Base-by-base conservation (phyloP, 345 rosid species). In the Euphorbia pulcherrima region DNA sequence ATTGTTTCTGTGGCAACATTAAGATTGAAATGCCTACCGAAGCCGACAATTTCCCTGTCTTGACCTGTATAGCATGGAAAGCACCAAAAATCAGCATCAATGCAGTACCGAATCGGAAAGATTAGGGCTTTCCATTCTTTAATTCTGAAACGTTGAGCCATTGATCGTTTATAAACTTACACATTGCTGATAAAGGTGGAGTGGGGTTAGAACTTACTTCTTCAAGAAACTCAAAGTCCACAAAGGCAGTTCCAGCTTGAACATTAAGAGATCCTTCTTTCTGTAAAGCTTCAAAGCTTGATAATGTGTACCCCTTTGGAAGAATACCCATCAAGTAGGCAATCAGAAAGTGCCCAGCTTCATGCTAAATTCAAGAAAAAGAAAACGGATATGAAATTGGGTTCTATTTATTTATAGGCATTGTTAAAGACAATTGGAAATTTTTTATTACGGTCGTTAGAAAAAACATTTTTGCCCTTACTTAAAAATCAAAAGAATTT, bases 291-390 rank as follows among this genome's bases (percentile, higher is more conserved):
- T 88, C 94, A 62, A 87, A 77, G 67, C 97, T 87, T 35, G 98
- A 69, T 37, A 90, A 77, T 0, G 94, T 84, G 65, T 86, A 93
- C 64, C 88, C 89, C 40, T 78, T 86, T 0, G 97, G 98, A 29
- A 90, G 96, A 67, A 90, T 82, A 5, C 96, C 98, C 2, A 87
- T 78, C 80, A 92, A 75, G 77, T 90, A 92, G 18, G 98, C 96
- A 46, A 92, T 81, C 75, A 90, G 79, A 93, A 90, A 88, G 83
- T 92, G 98, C n/a, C 98, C 96, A 52, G 98, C 98, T 84, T 93
- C 98, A 58, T 90, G 98, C 97, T 93, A 81, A 79, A 68, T 12
- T 1, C 16, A 6, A 35, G 21, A 57, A 59, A 24, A 18, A 2
- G 0, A 12, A 18, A 11, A 23, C 1, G 48, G 12, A 30, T 12